These are phyloP conservation scores for Cladorrhinum sp. DNA, from an alignment of 2,329 filamentous ascomycete genomes.

Conservation along the genomic window DNA sequence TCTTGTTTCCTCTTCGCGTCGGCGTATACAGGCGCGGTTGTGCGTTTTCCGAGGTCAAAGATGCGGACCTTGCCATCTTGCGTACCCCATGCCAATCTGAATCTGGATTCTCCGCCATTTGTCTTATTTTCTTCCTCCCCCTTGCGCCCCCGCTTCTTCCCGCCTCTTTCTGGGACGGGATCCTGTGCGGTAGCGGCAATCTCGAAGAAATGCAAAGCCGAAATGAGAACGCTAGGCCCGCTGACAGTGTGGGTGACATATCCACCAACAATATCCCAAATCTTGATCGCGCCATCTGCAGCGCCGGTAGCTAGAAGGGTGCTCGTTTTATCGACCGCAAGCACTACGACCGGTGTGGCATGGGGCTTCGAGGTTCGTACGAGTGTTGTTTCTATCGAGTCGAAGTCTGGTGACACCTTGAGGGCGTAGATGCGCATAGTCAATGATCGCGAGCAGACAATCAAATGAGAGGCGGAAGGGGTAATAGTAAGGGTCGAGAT, in stretches of 20 bases:
- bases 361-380: conserved; percentile 85
- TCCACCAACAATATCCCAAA: conserved; percentile 90
- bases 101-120: conserved; percentile 48
- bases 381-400: conserved; percentile 62
- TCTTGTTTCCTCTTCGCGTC: conserved; percentile 52
- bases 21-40: conserved; percentile 59
- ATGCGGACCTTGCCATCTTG: conserved; percentile 91
- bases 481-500: conserved; percentile 81
- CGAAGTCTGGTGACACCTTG: conserved; percentile 53
- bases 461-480: conserved; percentile 80
- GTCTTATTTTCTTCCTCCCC: conserved; percentile 40
- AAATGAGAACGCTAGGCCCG: conserved; percentile 86
- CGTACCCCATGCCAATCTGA: conserved; percentile 82
- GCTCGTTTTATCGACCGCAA: conserved; percentile 80
- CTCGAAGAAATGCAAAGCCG: conserved; percentile 89
- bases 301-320: conserved; percentile 89
- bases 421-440: conserved; percentile 90
- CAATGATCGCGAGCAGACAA: conserved; percentile 90
- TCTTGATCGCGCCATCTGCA: conserved; percentile 89
- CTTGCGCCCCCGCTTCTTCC: conserved; percentile 44
- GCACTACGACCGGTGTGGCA: conserved; percentile 80
- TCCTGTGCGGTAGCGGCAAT: conserved; percentile 48
- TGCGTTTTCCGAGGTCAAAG: conserved; percentile 86
- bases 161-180: conserved; percentile 37
- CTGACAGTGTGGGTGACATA: conserved; percentile 95